Percentiles rank a stretch among this genome's conserved stretches.
Evolutionary conservation across 306 rosid genomes (phyloP).

Genomic region (Calophaca sinica): DNA sequence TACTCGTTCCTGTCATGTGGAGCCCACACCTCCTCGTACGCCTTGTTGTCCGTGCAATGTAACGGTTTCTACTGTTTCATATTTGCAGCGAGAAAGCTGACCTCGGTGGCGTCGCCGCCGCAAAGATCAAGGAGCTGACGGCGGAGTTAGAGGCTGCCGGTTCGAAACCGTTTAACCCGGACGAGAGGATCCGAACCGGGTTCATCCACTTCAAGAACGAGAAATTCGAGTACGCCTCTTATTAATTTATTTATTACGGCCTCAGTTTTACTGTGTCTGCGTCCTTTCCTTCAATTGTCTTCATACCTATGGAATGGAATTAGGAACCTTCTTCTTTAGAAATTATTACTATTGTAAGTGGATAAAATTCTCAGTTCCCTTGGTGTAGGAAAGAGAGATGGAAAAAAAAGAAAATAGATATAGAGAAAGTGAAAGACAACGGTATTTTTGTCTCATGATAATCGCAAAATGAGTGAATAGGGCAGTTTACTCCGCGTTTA

Average conservation of each 20-base stretch:
- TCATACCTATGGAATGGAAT: neutral
- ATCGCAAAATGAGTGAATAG: too few relatives aligned
- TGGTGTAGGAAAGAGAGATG: neutral
- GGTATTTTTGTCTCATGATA: neutral
- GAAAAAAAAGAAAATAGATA: neutral
- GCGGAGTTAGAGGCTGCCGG: constrained; percentile 58
- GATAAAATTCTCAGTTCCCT: neutral
- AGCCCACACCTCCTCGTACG: constrained; percentile 33
- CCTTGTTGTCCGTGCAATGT: constrained; percentile 26
- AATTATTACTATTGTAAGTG: neutral
- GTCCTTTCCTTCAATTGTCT: neutral
- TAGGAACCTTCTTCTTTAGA: constrained; percentile 14
- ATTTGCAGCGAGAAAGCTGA: constrained; percentile 62
- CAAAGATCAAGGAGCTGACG: constrained; percentile 75
- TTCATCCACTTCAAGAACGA: constrained; percentile 72
- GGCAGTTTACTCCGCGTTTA: neutral
- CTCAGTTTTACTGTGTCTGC: neutral
- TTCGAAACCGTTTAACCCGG: constrained; percentile 56
- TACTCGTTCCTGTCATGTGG: neutral
- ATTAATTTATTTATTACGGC: too few relatives aligned
- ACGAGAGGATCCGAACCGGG: constrained; percentile 76
- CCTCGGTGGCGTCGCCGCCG: constrained; percentile 70
- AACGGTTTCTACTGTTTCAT: constrained; percentile 28
- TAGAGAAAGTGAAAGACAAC: neutral
- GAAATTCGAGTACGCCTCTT: constrained; percentile 73